A percentile compares a stretch with the other conserved stretches of the same genome.
These are phyloP conservation scores for Mycena venus DNA, from an alignment of 768 basidiomycete species.

Conservation along the genomic window DNA sequence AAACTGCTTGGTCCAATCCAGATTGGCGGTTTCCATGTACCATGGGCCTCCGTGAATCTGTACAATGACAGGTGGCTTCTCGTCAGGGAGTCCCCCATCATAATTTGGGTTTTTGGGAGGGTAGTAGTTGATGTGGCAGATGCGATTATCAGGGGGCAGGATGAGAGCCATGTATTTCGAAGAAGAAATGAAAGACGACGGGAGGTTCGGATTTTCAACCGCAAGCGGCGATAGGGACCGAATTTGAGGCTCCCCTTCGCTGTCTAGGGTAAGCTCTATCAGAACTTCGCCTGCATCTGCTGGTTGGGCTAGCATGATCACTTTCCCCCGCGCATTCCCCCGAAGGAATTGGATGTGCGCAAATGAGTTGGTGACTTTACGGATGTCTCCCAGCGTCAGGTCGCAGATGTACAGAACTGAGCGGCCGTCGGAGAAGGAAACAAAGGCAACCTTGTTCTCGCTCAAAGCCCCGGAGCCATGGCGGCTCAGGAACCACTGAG, in stretches of 20 bases:
- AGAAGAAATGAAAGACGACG: background rate
- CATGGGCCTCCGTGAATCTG: conserved; percentile 70
- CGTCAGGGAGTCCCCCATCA: conserved; percentile 46
- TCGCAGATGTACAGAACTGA: conserved; percentile 9
- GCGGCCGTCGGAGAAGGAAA: background rate
- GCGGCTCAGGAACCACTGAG: conserved; percentile 10
- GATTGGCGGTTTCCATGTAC: conserved; percentile 45
- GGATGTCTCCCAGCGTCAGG: background rate
- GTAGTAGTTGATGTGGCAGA: conserved; percentile 63
- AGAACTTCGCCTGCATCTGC: conserved; percentile 14
- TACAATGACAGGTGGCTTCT: conserved; percentile 66
- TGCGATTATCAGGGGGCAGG: conserved; percentile 40
- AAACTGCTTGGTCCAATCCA: conserved; percentile 59
- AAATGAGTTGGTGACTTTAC: background rate
- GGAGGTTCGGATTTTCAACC: background rate
- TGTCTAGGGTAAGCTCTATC: background rate
- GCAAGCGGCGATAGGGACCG: background rate
- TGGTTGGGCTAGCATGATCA: conserved; percentile 6
- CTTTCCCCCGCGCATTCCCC: background rate
- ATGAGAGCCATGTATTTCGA: background rate
- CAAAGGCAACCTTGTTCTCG: background rate
- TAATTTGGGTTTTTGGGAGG: conserved; percentile 65
- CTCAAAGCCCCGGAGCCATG: conserved; percentile 1
- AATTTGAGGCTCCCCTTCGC: background rate
- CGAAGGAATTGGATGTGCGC: conserved; percentile 5